Evolutionary conservation across 2,329 filamentous ascomycete species (phyloP).

Genomic region (Exophiala sideris): DNA sequence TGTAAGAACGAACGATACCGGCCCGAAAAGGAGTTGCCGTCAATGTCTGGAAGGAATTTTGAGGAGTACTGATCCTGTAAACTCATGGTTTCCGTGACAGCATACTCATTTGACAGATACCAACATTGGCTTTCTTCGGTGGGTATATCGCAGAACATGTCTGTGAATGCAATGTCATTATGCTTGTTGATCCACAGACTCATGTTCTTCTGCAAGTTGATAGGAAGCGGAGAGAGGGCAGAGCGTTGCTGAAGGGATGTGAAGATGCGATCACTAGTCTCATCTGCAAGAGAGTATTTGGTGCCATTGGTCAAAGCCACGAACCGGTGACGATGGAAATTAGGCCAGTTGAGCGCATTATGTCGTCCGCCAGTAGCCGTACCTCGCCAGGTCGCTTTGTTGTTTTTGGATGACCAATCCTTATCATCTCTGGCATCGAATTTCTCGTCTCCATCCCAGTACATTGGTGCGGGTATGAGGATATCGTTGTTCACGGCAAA

Average conservation of each 20-base stretch:
- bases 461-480: slow-evolving; percentile 49
- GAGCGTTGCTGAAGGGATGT: slow-evolving; percentile 34
- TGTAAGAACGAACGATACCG: slow-evolving; percentile 67
- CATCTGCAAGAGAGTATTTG: slow-evolving; percentile 48
- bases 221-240: slow-evolving; percentile 31
- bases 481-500: slow-evolving; percentile 52
- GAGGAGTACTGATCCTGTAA: slow-evolving; percentile 43
- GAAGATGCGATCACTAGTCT: slow-evolving; percentile 23
- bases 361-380: slow-evolving; percentile 48
- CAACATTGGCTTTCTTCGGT: slow-evolving; percentile 40
- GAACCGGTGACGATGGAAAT: slow-evolving; percentile 73
- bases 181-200: not conserved
- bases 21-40: slow-evolving; percentile 69
- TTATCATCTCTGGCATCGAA: slow-evolving; percentile 34
- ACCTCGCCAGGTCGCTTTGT: slow-evolving; percentile 47
- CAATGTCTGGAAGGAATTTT: slow-evolving; percentile 73
- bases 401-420: slow-evolving; percentile 42
- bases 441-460: slow-evolving; percentile 44
- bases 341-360: slow-evolving; percentile 59
- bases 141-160: slow-evolving; percentile 44
- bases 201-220: not conserved
- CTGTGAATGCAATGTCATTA: slow-evolving; percentile 41
- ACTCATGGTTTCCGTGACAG: slow-evolving; percentile 31
- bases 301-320: slow-evolving; percentile 69
- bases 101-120: slow-evolving; percentile 45